Conservation (phyloP, 108 stramenopile species). For the Cyclotella baltica region DNA sequence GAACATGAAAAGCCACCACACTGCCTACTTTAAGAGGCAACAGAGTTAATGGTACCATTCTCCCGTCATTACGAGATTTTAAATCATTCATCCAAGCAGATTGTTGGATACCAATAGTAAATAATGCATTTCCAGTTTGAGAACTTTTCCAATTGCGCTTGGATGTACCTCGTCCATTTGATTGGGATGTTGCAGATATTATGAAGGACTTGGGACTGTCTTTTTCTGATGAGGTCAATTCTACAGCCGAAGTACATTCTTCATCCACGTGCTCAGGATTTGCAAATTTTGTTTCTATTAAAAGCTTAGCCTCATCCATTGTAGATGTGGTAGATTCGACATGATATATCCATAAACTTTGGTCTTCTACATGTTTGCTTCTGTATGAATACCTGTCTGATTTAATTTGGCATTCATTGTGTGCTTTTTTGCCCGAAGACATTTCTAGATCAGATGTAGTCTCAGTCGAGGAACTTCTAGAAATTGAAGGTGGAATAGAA, state of each 20-base stretch:
- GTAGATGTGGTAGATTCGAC: conserved; percentile 54
- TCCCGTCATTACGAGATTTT: conserved; percentile 37
- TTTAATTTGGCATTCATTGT: background rate
- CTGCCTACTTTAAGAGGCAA: conserved; percentile 69
- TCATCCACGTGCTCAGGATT: background rate
- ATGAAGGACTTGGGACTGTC: conserved; percentile 39
- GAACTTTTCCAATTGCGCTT: conserved; percentile 51
- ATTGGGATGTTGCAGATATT: conserved; percentile 51
- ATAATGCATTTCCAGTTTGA: conserved; percentile 49
- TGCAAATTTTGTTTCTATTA: conserved; percentile 43
- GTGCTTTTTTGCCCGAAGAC: background rate
- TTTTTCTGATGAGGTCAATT: background rate
- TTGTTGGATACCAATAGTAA: conserved; percentile 54
- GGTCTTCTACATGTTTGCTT: conserved; percentile 35
- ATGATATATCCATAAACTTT: conserved; percentile 52
- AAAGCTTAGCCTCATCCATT: conserved; percentile 53
- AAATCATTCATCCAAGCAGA: conserved; percentile 52
- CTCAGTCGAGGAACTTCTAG: conserved; percentile 6
- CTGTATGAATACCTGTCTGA: conserved; percentile 7
- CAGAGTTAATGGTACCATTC: conserved; percentile 60
- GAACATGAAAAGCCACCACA: conserved; percentile 59
- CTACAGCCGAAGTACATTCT: background rate
- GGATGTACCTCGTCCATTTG: conserved; percentile 51
- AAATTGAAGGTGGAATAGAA: background rate
- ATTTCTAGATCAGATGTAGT: background rate